Percentiles rank a stretch among this genome's conserved stretches.
phyloP scores from a whole-genome alignment of 2,329 filamentous ascomycete species.

The Macrophomina phaseolina region DNA sequence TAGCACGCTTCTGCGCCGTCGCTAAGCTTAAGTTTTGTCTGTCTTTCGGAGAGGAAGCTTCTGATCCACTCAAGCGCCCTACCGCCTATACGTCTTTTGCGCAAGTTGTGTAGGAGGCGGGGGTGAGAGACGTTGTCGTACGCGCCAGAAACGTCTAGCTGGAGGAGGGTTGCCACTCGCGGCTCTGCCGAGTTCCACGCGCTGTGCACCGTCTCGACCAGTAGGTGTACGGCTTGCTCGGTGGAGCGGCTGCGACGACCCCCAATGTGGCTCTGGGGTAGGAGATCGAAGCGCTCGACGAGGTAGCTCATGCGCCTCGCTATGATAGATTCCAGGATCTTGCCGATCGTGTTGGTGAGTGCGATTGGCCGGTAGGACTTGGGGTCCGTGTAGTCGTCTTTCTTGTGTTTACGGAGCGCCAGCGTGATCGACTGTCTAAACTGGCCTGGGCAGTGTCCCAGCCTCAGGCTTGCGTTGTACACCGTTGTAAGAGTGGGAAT shows the following conservation, averaged over 20 bases:
- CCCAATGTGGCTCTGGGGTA: background rate
- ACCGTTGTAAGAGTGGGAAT: conserved; percentile 15
- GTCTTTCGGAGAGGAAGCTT: conserved; percentile 30
- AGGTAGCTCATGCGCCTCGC: conserved; percentile 30
- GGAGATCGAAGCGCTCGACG: conserved; percentile 11
- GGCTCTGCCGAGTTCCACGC: conserved; percentile 10
- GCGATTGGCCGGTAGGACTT: conserved; percentile 37
- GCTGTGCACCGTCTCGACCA: conserved; percentile 10
- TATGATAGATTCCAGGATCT: conserved; percentile 35
- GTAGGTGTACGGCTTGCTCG: conserved; percentile 19
- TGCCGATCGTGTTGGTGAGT: conserved; percentile 35
- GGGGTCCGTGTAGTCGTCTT: conserved; percentile 28
- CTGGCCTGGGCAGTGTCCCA: conserved; percentile 26
- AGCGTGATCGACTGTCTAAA: conserved; percentile 33
- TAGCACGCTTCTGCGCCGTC: conserved; percentile 24
- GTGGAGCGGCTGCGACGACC: conserved; percentile 2
- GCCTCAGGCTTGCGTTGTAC: conserved; percentile 28
- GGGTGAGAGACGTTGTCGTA: conserved; percentile 24
- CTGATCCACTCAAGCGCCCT: conserved; percentile 26
- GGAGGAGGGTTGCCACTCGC: conserved; percentile 17
- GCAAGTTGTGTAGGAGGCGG: conserved; percentile 22
- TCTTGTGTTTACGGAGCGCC: conserved; percentile 34
- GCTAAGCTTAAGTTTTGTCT: conserved; percentile 30
- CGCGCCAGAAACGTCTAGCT: conserved; percentile 25
- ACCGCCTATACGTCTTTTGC: conserved; percentile 9